These are phyloP conservation scores for Sclerotinia minor DNA, from an alignment of 2,329 filamentous ascomycete species.

Conservation along the genomic window DNA sequence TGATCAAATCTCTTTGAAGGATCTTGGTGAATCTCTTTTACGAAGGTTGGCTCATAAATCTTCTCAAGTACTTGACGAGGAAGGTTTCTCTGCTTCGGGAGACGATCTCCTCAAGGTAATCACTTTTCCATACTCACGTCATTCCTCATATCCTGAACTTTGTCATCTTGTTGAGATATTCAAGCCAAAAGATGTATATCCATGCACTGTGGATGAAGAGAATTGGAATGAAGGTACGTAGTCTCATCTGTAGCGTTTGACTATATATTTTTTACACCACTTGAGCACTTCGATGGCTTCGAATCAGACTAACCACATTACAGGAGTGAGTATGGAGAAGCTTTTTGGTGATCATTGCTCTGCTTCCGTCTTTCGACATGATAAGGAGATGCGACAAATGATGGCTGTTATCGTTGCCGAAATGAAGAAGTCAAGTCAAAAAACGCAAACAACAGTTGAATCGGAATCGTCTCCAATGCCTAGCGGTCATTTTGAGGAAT, in stretches of 20 bases:
- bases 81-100: background rate
- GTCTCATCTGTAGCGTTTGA: background rate
- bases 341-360: slow-evolving; percentile 74
- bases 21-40: slow-evolving; percentile 35
- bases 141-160: slow-evolving; percentile 82
- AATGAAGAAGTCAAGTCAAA: background rate
- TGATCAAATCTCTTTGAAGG: slow-evolving; percentile 31
- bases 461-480: slow-evolving; percentile 5
- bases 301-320: background rate
- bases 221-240: slow-evolving; percentile 58
- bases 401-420: background rate
- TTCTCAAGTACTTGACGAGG: slow-evolving; percentile 2
- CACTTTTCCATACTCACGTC: slow-evolving; percentile 80
- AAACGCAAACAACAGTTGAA: slow-evolving; percentile 7
- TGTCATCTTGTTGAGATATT: slow-evolving; percentile 68
- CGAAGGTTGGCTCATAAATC: slow-evolving; percentile 28
- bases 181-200: slow-evolving; percentile 73
- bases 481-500: background rate
- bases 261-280: background rate
- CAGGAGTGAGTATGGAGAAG: slow-evolving; percentile 59
- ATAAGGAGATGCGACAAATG: slow-evolving; percentile 55
- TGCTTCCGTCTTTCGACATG: slow-evolving; percentile 61
- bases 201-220: slow-evolving; percentile 69
- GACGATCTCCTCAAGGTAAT: slow-evolving; percentile 44
- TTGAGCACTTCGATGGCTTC: background rate